Conservation (phyloP, 768 basidiomycete species). For the Suillus plorans region DNA sequence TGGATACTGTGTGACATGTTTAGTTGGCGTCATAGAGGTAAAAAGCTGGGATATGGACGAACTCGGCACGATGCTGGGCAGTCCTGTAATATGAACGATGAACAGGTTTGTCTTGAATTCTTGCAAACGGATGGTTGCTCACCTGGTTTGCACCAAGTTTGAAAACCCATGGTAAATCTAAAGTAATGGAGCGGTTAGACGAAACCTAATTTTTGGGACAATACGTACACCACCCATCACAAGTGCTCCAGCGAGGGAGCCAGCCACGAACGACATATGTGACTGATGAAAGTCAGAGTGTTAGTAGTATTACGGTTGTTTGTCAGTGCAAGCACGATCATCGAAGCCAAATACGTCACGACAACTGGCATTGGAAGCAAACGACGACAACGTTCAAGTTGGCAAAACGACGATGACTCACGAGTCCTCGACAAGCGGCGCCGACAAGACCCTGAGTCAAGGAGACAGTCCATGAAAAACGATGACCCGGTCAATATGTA, state of each 20-base stretch:
- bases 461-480: neutral
- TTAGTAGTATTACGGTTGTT: too few species aligned
- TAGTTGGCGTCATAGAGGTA: neutral
- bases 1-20: conserved; percentile 41
- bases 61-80: conserved; percentile 57
- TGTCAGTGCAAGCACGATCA: too few species aligned
- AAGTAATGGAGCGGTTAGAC: neutral
- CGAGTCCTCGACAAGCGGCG: neutral
- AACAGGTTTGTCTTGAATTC: neutral
- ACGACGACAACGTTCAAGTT: neutral
- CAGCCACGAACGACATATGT: conserved; percentile 65
- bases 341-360: neutral
- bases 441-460: neutral
- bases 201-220: neutral
- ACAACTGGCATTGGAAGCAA: neutral
- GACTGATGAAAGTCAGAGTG: neutral
- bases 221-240: conserved; percentile 60
- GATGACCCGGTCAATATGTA: neutral
- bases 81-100: conserved; percentile 39
- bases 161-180: conserved; percentile 76
- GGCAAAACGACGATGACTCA: too few species aligned
- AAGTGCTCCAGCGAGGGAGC: conserved; percentile 69
- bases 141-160: conserved; percentile 60
- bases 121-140: conserved; percentile 14
- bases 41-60: conserved; percentile 21